Conservation (phyloP, 768 basidiomycete genomes). For the Lactifluus rugatus region DNA sequence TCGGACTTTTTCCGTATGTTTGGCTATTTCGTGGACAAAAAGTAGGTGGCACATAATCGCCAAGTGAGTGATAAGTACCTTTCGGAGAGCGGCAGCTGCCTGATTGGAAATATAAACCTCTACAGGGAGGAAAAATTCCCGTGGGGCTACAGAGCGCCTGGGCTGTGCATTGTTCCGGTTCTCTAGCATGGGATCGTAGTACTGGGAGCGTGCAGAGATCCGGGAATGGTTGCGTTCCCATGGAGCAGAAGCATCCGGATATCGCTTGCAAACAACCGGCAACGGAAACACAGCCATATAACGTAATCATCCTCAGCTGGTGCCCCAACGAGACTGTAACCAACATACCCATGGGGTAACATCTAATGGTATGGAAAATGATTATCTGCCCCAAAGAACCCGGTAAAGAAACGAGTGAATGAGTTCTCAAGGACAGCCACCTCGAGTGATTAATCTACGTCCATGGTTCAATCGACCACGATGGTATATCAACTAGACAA, state of each 20-base stretch:
- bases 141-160: background rate
- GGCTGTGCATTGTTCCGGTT: constrained; percentile 4
- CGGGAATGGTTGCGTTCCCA: background rate
- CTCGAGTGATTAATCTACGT: constrained; percentile 4
- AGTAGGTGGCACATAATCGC: background rate
- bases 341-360: background rate
- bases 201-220: constrained; percentile 11
- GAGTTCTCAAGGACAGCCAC: constrained; percentile 3
- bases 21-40: constrained; percentile 27
- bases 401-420: constrained; percentile 13
- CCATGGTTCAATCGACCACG: constrained; percentile 4
- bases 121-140: constrained; percentile 18
- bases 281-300: background rate
- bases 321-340: background rate
- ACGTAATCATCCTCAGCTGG: constrained; percentile 3
- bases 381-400: constrained; percentile 9
- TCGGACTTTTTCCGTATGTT: constrained; percentile 45
- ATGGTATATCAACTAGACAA: constrained; percentile 19
- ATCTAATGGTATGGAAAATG: constrained; percentile 3
- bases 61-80: constrained; percentile 2
- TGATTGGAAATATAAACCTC: constrained; percentile 20
- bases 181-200: constrained; percentile 15
- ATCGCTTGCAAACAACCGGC: background rate
- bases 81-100: constrained; percentile 18
- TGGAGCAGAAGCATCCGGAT: background rate